These are phyloP conservation scores for Gaultheria prostrata DNA, from an alignment of 148 eudicot genomes.

Conservation along the genomic window DNA sequence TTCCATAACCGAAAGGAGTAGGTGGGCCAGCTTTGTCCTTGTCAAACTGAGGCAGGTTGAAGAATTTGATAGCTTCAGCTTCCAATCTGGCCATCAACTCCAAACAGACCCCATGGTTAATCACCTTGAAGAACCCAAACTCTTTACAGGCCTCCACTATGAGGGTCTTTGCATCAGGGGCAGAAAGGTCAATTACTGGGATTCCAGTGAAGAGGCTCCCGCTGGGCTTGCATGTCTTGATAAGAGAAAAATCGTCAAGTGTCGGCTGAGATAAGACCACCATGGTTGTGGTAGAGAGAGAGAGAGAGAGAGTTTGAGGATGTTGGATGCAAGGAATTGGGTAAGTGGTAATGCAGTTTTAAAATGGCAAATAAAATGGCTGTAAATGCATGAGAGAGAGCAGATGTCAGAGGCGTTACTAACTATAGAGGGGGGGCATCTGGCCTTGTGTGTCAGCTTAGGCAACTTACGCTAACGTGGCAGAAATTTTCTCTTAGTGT, in stretches of 20 bases:
- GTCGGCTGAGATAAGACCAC: constrained; percentile 16
- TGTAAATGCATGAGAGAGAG: constrained; percentile 8
- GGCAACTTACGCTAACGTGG: neutral
- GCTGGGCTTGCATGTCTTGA: constrained; percentile 15
- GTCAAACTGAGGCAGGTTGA: constrained; percentile 8
- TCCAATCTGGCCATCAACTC: neutral
- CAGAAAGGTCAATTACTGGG: constrained; percentile 40
- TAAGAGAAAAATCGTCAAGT: neutral
- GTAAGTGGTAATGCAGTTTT: neutral
- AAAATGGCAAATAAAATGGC: neutral
- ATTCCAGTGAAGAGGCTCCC: neutral
- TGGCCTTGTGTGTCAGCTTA: constrained; percentile 1
- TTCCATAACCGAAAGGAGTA: neutral
- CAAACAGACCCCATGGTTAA: constrained; percentile 7
- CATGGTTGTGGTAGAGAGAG: neutral
- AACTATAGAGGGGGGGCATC: neutral
- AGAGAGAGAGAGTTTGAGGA: constrained; percentile 15
- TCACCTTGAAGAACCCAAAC: constrained; percentile 8
- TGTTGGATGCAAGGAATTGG: neutral
- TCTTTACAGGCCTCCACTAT: constrained; percentile 3
- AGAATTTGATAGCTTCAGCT: constrained; percentile 9
- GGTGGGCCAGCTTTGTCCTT: constrained; percentile 5
- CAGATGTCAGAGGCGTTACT: constrained; percentile 6
- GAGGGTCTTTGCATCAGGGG: neutral
- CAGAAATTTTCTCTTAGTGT: neutral